phyloP scores from a whole-genome alignment of 352 stramenopile genomes.

The Globisporangium orthogonon region DNA sequence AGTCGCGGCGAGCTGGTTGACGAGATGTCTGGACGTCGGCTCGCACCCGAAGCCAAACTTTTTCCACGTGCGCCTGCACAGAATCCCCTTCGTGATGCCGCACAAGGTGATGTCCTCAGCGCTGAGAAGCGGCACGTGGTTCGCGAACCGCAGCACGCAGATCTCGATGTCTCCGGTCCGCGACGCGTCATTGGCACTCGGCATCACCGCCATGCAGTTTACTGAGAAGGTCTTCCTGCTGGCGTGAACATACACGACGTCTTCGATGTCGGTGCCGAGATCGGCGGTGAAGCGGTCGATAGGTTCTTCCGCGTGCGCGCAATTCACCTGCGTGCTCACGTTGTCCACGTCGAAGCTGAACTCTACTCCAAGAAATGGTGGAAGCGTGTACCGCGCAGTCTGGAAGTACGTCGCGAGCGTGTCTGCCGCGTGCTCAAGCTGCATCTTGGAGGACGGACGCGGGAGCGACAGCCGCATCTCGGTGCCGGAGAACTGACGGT shows the following conservation, averaged over 20 bases:
- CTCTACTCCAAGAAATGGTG: conserved; percentile 41
- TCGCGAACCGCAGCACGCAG: conserved; percentile 63
- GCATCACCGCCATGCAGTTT: conserved; percentile 46
- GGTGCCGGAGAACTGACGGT: conserved; percentile 69
- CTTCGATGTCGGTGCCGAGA: conserved; percentile 22
- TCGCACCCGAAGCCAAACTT: conserved; percentile 46
- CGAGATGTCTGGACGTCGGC: conserved; percentile 23
- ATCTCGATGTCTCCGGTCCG: conserved; percentile 35
- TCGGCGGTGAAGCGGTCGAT: conserved; percentile 59
- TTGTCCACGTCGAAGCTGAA: conserved; percentile 48
- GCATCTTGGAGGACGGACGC: conserved; percentile 17
- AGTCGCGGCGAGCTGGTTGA: conserved; percentile 41
- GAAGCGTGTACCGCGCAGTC: conserved; percentile 51
- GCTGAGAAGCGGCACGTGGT: conserved; percentile 65
- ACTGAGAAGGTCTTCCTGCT: conserved; percentile 22
- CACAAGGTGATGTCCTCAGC: conserved; percentile 52
- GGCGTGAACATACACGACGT: conserved; percentile 39
- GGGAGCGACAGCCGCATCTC: conserved; percentile 70
- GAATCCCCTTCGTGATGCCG: conserved; percentile 36
- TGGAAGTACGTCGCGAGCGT: conserved; percentile 63
- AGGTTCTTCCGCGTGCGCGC: conserved; percentile 27
- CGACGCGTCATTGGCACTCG: conserved; percentile 13
- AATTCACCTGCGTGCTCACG: conserved; percentile 30
- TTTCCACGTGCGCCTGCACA: conserved; percentile 39
- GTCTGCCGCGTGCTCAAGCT: conserved; percentile 44